A percentile compares a stretch with the other conserved stretches of the same genome.
Evolutionary conservation across 2,329 filamentous ascomycete species (phyloP).

Genomic region (Cordyceps farinosa): DNA sequence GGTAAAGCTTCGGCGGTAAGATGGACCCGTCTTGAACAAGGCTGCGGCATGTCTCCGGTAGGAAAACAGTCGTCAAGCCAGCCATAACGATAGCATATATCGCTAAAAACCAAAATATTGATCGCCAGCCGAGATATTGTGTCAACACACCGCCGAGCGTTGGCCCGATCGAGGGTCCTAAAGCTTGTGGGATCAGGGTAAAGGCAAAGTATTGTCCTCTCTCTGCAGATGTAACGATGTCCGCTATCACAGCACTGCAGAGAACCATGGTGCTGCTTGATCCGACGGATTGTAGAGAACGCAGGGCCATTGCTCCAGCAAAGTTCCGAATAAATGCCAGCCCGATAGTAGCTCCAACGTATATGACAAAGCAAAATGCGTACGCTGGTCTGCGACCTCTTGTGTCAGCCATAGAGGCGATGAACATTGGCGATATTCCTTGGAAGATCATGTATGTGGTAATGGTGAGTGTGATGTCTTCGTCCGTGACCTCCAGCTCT

Average conservation of each 20-base stretch:
- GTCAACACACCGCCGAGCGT: conserved; percentile 57
- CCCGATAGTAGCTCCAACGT: conserved; percentile 50
- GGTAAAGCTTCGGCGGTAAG: conserved; percentile 36
- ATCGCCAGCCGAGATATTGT: conserved; percentile 55
- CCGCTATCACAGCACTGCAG: conserved; percentile 55
- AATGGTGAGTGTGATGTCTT: conserved; percentile 47
- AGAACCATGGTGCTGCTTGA: conserved; percentile 58
- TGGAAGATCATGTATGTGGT: conserved; percentile 59
- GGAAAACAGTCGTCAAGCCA: conserved; percentile 40
- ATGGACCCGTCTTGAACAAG: conserved; percentile 52
- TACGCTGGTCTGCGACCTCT: conserved; percentile 53
- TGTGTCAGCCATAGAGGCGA: conserved; percentile 53
- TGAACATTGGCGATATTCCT: conserved; percentile 55
- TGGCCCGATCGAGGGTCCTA: conserved; percentile 50
- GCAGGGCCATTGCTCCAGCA: conserved; percentile 47
- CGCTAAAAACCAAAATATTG: conserved; percentile 60
- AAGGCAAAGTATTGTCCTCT: conserved; percentile 57
- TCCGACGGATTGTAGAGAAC: conserved; percentile 55
- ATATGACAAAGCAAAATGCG: conserved; percentile 49
- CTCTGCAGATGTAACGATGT: conserved; percentile 59
- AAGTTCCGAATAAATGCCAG: conserved; percentile 49
- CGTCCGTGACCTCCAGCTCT: conserved; percentile 41
- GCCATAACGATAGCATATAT: conserved; percentile 43
- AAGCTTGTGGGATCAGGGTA: conserved; percentile 44
- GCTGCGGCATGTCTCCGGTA: conserved; percentile 50